These are phyloP conservation scores for Russula virescens DNA, from an alignment of 768 basidiomycete genomes.

Conservation along the genomic window DNA sequence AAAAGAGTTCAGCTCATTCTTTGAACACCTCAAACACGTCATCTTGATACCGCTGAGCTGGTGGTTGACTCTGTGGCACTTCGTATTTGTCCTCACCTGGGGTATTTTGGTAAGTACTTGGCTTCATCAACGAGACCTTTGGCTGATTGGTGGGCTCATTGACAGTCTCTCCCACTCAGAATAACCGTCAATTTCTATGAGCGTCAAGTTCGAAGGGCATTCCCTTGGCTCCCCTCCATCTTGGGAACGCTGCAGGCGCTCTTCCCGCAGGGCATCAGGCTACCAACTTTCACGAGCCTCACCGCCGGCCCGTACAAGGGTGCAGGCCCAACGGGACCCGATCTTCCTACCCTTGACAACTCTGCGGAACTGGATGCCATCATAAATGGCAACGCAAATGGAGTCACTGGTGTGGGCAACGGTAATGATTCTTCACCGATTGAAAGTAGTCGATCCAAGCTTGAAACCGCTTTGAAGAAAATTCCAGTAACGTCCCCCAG, in stretches of 20 bases:
- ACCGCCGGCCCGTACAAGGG: conserved; percentile 16
- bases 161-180: conserved; percentile 17
- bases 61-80: conserved; percentile 10
- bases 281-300: conserved; percentile 11
- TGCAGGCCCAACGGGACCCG: conserved; percentile 11
- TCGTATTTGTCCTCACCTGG: background rate
- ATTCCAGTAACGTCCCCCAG: background rate
- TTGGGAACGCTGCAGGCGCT: conserved; percentile 4
- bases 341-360: background rate
- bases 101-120: conserved; percentile 7
- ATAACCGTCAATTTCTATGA: conserved; percentile 20
- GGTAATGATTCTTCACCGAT: background rate
- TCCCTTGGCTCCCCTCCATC: conserved; percentile 23
- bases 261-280: conserved; percentile 18
- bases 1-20: background rate
- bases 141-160: background rate
- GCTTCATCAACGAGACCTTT: background rate
- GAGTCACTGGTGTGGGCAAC: background rate
- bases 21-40: conserved; percentile 9
- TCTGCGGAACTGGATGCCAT: background rate
- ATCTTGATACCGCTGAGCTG: conserved; percentile 21
- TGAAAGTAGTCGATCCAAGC: conserved; percentile 8
- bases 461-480: conserved; percentile 13
- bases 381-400: background rate
- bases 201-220: background rate